These are phyloP conservation scores for Clitocybe nebularis DNA, from an alignment of 1,284 basidiomycete species.

Conservation along the genomic window DNA sequence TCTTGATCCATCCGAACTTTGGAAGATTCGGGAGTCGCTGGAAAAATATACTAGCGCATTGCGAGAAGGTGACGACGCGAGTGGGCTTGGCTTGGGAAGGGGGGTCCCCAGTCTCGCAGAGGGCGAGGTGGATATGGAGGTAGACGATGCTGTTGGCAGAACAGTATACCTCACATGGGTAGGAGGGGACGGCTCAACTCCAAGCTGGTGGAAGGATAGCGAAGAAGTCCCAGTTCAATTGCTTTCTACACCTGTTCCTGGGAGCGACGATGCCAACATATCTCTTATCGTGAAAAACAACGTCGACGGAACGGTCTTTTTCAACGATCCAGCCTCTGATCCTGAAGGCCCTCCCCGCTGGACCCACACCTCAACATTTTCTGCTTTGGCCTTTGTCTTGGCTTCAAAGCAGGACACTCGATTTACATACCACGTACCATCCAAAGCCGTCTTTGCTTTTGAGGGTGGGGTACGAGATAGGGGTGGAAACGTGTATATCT, in stretches of 20 bases:
- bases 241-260: slow-evolving; percentile 62
- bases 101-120: slow-evolving; percentile 75
- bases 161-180: slow-evolving; percentile 63
- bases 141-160: slow-evolving; percentile 68
- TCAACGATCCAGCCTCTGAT: slow-evolving; percentile 24
- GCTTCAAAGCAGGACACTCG: slow-evolving; percentile 89
- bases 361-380: slow-evolving; percentile 77
- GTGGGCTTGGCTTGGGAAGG: slow-evolving; percentile 54
- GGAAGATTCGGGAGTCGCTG: slow-evolving; percentile 72
- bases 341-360: slow-evolving; percentile 43
- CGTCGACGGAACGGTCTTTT: slow-evolving; percentile 80
- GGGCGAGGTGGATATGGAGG: slow-evolving; percentile 82
- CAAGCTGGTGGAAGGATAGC: slow-evolving; percentile 32
- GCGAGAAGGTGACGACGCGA: slow-evolving; percentile 51
- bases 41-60: slow-evolving; percentile 80
- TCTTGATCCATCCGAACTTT: slow-evolving; percentile 79
- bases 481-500: slow-evolving; percentile 82
- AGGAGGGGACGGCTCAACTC: slow-evolving; percentile 40
- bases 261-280: slow-evolving; percentile 25
- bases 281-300: slow-evolving; percentile 74
- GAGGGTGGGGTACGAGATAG: slow-evolving; percentile 65
- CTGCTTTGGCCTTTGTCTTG: slow-evolving; percentile 90
- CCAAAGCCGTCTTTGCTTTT: slow-evolving; percentile 67
- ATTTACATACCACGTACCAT: slow-evolving; percentile 70
- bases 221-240: slow-evolving; percentile 45